Evolutionary conservation across 202 grass and related monocot species (phyloP).

Genomic region (Eragrostis tef): DNA sequence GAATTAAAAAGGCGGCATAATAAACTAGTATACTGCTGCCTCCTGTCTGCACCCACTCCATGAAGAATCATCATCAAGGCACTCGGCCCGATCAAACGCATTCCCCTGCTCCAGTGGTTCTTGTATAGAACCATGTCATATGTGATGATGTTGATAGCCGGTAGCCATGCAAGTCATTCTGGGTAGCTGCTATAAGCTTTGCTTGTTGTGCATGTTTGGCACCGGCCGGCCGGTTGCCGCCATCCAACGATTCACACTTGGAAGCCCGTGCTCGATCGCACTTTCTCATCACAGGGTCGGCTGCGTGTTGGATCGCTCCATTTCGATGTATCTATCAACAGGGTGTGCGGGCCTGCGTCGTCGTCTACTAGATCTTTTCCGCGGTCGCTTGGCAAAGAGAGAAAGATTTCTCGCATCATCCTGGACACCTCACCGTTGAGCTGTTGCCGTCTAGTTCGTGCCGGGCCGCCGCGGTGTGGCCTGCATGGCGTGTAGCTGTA

Average conservation of each 20-base stretch:
- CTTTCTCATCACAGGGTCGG: not conserved
- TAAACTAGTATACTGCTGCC: not conserved
- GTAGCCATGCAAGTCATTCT: too few relatives aligned
- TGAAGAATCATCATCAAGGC: not conserved
- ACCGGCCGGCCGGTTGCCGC: not conserved
- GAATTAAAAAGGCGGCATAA: not conserved
- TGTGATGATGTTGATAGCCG: not conserved
- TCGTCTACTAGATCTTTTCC: not conserved
- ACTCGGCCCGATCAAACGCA: not conserved
- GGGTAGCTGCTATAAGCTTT: not conserved
- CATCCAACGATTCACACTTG: slow-evolving; percentile 23
- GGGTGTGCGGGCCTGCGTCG: not conserved
- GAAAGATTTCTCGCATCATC: not conserved
- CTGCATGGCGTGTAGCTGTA: slow-evolving; percentile 25
- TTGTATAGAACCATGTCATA: not conserved
- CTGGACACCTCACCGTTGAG: slow-evolving; percentile 35
- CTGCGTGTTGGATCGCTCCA: too few relatives aligned
- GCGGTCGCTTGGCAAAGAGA: not conserved
- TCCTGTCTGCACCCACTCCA: not conserved
- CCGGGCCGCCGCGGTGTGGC: not conserved
- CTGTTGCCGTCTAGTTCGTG: slow-evolving; percentile 22
- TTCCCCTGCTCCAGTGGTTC: not conserved
- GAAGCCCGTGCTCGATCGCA: not conserved
- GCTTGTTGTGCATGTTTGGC: slow-evolving; percentile 36
- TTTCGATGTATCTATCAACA: not conserved